Conservation (phyloP, 352 stramenopile species). For the Pythium aphanidermatum region DNA sequence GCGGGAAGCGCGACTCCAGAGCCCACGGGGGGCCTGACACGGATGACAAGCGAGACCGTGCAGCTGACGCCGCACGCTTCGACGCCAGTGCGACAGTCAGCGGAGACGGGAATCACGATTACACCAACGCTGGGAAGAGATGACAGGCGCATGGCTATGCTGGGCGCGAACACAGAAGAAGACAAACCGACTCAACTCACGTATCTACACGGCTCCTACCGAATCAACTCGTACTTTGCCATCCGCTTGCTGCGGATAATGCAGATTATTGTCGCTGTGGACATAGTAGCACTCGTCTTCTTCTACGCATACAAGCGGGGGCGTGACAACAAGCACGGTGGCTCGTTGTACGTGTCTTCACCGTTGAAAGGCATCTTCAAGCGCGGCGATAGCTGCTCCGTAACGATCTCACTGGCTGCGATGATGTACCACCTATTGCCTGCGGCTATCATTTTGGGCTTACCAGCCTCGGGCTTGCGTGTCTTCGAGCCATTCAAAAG, state of each 20-base stretch:
- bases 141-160: slow-evolving; percentile 1
- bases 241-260: slow-evolving; percentile 49
- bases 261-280: slow-evolving; percentile 51
- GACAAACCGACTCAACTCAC: not conserved
- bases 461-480: slow-evolving; percentile 54
- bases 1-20: not conserved
- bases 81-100: slow-evolving; percentile 1
- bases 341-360: slow-evolving; percentile 37
- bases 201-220: slow-evolving; percentile 36
- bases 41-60: slow-evolving; percentile 17
- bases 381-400: slow-evolving; percentile 31
- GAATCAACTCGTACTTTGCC: slow-evolving; percentile 80
- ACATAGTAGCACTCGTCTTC: slow-evolving; percentile 46
- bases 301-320: slow-evolving; percentile 50
- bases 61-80: not conserved
- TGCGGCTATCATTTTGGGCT: slow-evolving; percentile 47
- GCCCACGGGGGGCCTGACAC: not conserved
- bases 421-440: slow-evolving; percentile 68
- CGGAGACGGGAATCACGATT: slow-evolving; percentile 18
- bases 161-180: not conserved
- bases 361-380: slow-evolving; percentile 38
- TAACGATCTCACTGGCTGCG: slow-evolving; percentile 48
- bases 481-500: slow-evolving; percentile 70
- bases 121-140: slow-evolving; percentile 3
- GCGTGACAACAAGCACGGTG: slow-evolving; percentile 20